Evolutionary conservation across 2,329 filamentous ascomycete genomes (phyloP), one percentile per base, ranked within the genome.

Genomic region (Emmonsiellopsis sp.): DNA sequence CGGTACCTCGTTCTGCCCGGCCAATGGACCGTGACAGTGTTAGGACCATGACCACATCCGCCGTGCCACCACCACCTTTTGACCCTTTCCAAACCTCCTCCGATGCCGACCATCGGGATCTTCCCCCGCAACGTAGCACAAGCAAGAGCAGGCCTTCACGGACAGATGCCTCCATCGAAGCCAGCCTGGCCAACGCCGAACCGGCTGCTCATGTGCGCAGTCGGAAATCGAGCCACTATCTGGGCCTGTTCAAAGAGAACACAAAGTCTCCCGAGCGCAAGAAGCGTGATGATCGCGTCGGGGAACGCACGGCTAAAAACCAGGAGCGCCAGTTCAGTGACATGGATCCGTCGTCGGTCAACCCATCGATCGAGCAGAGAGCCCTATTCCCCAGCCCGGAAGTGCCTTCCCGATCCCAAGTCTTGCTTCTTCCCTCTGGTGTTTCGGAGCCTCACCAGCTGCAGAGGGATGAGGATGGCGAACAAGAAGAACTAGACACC

Each of bases 241-340:
- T 85, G 51, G 80, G 82, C 10, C 69, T 85, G 5, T 85, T 85
- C 69, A 82, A 82, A 61, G 80, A 83, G 57, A 82, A 81, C 55
- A 80, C 81, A 52, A 73, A 71, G 6, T 75, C 75, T 26, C 75
- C 78, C 34, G 76, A 79, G 57, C 72, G 76, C 53, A 78, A 77
- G 61, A 70, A 74, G 63, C 65, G 74, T 58, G 73, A 79, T 55
- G 71, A 73, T 54, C 71, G 74, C 52, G 60, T 63, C 26, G 69
- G 65, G 32, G 69, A 73, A 15, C 63, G 64, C 13, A 30, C 15
- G 7, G n/a, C 7, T 35, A 45, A 32, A 32, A 16, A 45, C 26
- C 63, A 70, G 52, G 65, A 65, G 38, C 62, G 20, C 16, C 52
- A 31, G 46, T 20, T 30, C 10, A 35, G 46, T 6, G 34, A 30